phyloP scores from a whole-genome alignment of 208 protist species.

The Endotrypanum monterogeii region DNA sequence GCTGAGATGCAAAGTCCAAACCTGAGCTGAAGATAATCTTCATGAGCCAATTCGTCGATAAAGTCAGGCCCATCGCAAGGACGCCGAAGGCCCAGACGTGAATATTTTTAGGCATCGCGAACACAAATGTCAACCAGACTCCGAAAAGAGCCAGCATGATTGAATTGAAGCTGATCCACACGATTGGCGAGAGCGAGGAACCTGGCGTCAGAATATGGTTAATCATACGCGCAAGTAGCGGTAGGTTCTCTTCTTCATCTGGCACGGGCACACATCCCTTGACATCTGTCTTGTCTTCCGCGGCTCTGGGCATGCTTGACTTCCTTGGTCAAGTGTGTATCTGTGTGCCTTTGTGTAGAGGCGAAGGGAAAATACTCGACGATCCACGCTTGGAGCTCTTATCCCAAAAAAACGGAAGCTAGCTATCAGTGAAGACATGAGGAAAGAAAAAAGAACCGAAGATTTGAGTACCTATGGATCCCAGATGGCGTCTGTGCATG shows the following conservation, averaged over 20 bases:
- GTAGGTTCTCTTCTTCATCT: constrained; percentile 46
- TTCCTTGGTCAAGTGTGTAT: not conserved
- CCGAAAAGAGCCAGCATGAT: constrained; percentile 74
- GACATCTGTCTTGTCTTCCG: not conserved
- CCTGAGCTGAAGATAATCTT: constrained; percentile 69
- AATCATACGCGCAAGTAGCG: constrained; percentile 65
- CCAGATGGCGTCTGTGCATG: not conserved
- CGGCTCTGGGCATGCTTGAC: not conserved
- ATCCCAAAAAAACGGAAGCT: not conserved
- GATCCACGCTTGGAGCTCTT: too few relatives aligned
- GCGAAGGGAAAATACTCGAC: not conserved
- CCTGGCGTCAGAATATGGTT: constrained; percentile 89
- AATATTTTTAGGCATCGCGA: constrained; percentile 71
- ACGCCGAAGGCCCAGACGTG: constrained; percentile 91
- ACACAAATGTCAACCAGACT: constrained; percentile 79
- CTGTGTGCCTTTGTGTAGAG: not conserved
- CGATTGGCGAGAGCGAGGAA: constrained; percentile 75
- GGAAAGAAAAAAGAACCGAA: not conserved
- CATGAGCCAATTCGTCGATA: constrained; percentile 92
- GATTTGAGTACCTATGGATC: not conserved
- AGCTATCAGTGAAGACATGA: not conserved
- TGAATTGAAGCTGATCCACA: constrained; percentile 86
- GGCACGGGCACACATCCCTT: not conserved
- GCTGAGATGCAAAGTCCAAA: constrained; percentile 55
- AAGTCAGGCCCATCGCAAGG: constrained; percentile 68